phyloP scores from a whole-genome alignment of 1,284 basidiomycete genomes.

The Psilocybe mexicana region DNA sequence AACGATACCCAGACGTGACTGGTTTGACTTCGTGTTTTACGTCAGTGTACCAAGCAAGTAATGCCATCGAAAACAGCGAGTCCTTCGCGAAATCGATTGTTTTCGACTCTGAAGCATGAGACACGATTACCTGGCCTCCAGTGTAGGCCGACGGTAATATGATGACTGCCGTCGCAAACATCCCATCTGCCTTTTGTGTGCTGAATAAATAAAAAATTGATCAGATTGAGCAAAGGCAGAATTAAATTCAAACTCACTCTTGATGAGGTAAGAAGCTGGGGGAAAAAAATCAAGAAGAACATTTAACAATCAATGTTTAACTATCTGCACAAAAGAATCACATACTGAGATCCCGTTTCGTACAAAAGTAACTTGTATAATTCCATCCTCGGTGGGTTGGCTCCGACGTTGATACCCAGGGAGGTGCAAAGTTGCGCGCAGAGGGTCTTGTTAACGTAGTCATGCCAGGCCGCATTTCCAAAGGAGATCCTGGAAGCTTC shows the following conservation, averaged over 20 bases:
- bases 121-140: slow-evolving; percentile 42
- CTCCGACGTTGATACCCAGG: slow-evolving; percentile 32
- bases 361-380: slow-evolving; percentile 48
- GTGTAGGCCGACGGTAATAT: slow-evolving; percentile 44
- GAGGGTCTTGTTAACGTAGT: slow-evolving; percentile 28
- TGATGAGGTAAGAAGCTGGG: slow-evolving; percentile 30
- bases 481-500: slow-evolving; percentile 34
- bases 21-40: slow-evolving; percentile 46
- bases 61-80: slow-evolving; percentile 32
- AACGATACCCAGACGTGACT: slow-evolving; percentile 43
- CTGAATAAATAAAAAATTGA: slow-evolving; percentile 21
- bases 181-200: slow-evolving; percentile 40
- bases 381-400: slow-evolving; percentile 34
- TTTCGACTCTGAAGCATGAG: slow-evolving; percentile 32
- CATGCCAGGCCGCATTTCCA: slow-evolving; percentile 35
- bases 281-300: not conserved
- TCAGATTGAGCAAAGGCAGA: not conserved
- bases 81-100: slow-evolving; percentile 33
- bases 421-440: slow-evolving; percentile 32
- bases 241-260: slow-evolving; percentile 23
- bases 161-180: slow-evolving; percentile 48
- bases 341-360: slow-evolving; percentile 46
- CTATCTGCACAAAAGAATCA: slow-evolving; percentile 1
- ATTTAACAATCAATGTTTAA: not conserved
- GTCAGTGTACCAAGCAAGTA: slow-evolving; percentile 51